A percentile compares a stretch with the other conserved stretches of the same genome.
These are phyloP conservation scores for Calonectria hongkongensis DNA, from an alignment of 2,329 filamentous ascomycete genomes.

Conservation along the genomic window DNA sequence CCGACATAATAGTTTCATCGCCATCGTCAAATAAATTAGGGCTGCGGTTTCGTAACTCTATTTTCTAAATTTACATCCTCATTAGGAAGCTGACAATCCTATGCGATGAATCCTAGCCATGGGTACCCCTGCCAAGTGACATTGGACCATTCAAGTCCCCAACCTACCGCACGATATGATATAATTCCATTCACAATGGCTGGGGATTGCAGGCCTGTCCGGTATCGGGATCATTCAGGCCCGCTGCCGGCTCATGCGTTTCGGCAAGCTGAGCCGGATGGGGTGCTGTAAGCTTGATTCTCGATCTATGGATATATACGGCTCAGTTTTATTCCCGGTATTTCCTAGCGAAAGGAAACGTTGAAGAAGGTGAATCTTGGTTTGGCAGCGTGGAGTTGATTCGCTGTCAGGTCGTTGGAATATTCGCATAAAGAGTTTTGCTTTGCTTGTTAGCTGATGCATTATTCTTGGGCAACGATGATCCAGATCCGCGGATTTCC, in stretches of 20 bases:
- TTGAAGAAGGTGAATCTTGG: background rate
- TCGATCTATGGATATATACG: background rate
- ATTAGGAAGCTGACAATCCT: conserved; percentile 14
- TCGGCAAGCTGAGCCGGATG: background rate
- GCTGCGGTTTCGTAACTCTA: conserved; percentile 21
- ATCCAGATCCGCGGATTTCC: background rate
- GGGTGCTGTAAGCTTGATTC: background rate
- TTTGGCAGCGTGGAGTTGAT: too few relatives aligned
- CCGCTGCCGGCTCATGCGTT: background rate
- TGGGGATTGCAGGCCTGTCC: background rate
- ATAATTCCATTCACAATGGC: background rate
- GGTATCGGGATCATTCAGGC: conserved; percentile 13
- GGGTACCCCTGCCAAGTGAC: conserved; percentile 7
- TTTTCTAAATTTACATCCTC: conserved; percentile 1
- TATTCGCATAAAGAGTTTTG: background rate
- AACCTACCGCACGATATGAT: background rate
- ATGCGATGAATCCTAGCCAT: conserved; percentile 10
- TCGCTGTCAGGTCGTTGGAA: too few relatives aligned
- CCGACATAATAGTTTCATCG: conserved; percentile 9
- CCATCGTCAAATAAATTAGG: conserved; percentile 22
- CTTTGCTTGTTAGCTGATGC: background rate
- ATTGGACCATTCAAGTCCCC: conserved; percentile 22
- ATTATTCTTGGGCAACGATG: conserved; percentile 8
- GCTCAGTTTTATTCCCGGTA: background rate
- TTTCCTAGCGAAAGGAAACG: background rate